Conservation (phyloP, 2,329 filamentous ascomycete species). For the Curvularia sp. region DNA sequence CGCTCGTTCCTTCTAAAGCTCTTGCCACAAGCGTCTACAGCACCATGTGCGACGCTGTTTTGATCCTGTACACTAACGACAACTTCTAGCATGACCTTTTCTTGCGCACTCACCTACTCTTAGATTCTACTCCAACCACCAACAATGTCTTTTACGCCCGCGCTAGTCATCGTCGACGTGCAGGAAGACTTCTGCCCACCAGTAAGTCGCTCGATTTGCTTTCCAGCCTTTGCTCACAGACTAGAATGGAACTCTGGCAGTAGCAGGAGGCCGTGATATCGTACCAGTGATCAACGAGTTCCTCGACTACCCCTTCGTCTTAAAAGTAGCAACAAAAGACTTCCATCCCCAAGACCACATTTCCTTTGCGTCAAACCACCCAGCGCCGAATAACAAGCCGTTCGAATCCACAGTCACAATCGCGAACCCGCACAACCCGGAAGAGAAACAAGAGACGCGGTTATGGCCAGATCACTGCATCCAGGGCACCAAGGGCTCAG, state of each 20-base stretch:
- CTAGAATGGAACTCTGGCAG: slow-evolving; percentile 83
- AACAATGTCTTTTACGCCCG: slow-evolving; percentile 54
- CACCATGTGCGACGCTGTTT: slow-evolving; percentile 13
- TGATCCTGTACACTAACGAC: slow-evolving; percentile 11
- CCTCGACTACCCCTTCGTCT: slow-evolving; percentile 71
- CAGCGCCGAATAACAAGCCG: slow-evolving; percentile 66
- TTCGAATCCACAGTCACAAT: slow-evolving; percentile 72
- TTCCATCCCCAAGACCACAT: slow-evolving; percentile 84
- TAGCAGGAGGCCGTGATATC: slow-evolving; percentile 75
- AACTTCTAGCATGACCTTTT: neutral
- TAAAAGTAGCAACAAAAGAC: slow-evolving; percentile 89
- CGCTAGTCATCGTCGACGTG: slow-evolving; percentile 81
- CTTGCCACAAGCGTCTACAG: slow-evolving; percentile 5
- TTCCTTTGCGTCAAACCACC: slow-evolving; percentile 87
- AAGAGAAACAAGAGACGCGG: slow-evolving; percentile 69
- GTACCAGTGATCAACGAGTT: slow-evolving; percentile 76
- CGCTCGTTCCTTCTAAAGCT: slow-evolving; percentile 6
- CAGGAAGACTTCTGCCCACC: slow-evolving; percentile 96
- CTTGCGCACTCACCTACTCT: neutral
- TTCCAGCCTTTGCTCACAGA: slow-evolving; percentile 23
- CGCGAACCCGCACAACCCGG: slow-evolving; percentile 68
- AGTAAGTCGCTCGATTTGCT: slow-evolving; percentile 58
- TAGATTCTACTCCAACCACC: neutral
- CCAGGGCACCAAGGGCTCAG: slow-evolving; percentile 73
- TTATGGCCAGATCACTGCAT: slow-evolving; percentile 95